Evolutionary conservation across 805 yeast species (phyloP).

Genomic region (Metschnikowia kofuensis): DNA sequence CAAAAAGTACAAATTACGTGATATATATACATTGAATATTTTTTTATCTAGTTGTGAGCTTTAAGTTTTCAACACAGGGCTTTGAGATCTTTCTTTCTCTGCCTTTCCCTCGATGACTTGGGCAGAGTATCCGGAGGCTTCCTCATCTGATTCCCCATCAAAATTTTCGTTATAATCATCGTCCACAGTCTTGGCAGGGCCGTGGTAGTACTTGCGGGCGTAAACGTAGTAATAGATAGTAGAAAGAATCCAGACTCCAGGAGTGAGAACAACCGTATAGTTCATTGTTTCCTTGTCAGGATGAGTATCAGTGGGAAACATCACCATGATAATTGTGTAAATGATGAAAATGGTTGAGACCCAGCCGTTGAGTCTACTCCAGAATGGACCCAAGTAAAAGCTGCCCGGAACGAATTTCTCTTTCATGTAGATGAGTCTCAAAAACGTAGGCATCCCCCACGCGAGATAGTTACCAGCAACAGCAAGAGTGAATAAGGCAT

Average conservation of each 20-base stretch:
- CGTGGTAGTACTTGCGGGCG: slow-evolving; percentile 54
- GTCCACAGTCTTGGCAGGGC: slow-evolving; percentile 44
- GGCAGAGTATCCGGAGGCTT: background rate
- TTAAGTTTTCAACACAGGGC: background rate
- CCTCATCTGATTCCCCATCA: background rate
- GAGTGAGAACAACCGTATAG: slow-evolving; percentile 63
- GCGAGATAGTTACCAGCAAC: slow-evolving; percentile 63
- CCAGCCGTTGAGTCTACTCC: slow-evolving; percentile 45
- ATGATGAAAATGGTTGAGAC: slow-evolving; percentile 48
- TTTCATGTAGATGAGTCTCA: slow-evolving; percentile 45
- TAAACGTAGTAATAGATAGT: slow-evolving; percentile 48
- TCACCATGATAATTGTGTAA: slow-evolving; percentile 53
- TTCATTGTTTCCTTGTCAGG: slow-evolving; percentile 56
- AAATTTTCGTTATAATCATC: background rate
- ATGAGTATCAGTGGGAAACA: slow-evolving; percentile 53
- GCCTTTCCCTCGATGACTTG: slow-evolving; percentile 6
- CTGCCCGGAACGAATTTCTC: slow-evolving; percentile 61
- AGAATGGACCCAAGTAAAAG: slow-evolving; percentile 54
- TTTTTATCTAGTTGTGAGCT: background rate
- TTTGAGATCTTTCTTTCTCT: background rate
- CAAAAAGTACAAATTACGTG: too few relatives aligned
- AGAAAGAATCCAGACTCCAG: slow-evolving; percentile 57
- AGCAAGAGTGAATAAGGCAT: slow-evolving; percentile 64
- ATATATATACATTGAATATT: too few relatives aligned
- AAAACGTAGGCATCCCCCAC: slow-evolving; percentile 57